phyloP scores from a whole-genome alignment of 148 eudicot species.

The Salicornia ramosissima region DNA sequence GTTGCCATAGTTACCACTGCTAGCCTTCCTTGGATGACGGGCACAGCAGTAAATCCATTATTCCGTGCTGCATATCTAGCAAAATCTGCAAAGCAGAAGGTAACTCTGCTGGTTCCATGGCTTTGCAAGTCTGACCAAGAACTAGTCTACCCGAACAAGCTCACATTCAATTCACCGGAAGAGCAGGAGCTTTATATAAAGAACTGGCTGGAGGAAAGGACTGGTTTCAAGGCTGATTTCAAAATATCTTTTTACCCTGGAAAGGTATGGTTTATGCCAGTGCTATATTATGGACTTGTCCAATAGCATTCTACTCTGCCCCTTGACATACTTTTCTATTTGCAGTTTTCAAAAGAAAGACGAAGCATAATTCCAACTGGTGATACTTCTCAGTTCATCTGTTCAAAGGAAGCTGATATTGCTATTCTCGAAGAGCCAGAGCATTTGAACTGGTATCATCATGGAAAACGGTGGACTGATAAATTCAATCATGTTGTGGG shows the following conservation, averaged over 20 bases:
- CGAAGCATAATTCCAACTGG: conserved; percentile 94
- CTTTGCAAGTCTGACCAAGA: conserved; percentile 90
- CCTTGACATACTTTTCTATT: conserved; percentile 16
- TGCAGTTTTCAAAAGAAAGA: conserved; percentile 78
- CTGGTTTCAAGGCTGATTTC: conserved; percentile 86
- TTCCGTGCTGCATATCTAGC: conserved; percentile 96
- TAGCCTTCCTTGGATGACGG: conserved; percentile 99
- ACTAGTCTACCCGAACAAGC: conserved; percentile 81
- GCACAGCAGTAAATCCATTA: conserved; percentile 95
- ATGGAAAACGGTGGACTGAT: conserved; percentile 98
- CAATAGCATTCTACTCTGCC: background rate
- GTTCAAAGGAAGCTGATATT: conserved; percentile 89
- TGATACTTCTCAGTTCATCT: conserved; percentile 81
- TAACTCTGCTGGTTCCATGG: conserved; percentile 95
- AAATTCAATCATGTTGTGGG: conserved; percentile 98
- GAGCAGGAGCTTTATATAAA: conserved; percentile 87
- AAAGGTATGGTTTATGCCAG: conserved; percentile 48
- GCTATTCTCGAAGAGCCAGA: conserved; percentile 98
- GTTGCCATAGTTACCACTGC: conserved; percentile 98
- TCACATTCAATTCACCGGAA: conserved; percentile 80
- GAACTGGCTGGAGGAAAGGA: conserved; percentile 91
- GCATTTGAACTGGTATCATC: conserved; percentile 98
- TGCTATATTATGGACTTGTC: background rate
- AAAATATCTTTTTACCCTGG: conserved; percentile 97
- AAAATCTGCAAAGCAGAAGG: conserved; percentile 78